These are phyloP conservation scores for Emmonsiellopsis sp. DNA, from an alignment of 2,329 filamentous ascomycete genomes.

Conservation along the genomic window DNA sequence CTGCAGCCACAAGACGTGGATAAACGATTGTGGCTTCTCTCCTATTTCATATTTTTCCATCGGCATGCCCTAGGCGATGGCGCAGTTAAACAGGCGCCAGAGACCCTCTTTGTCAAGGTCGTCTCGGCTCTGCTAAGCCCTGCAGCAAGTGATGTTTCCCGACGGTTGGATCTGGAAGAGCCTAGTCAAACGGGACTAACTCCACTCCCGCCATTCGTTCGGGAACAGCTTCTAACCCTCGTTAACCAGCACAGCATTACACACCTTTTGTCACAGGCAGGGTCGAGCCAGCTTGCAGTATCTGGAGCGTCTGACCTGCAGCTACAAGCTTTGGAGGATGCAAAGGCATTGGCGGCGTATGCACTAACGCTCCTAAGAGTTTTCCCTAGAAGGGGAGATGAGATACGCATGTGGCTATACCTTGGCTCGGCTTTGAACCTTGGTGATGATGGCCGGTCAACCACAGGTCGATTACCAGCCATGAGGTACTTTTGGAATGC, in stretches of 20 bases:
- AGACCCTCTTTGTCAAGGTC: conserved; percentile 47
- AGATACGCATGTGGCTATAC: conserved; percentile 91
- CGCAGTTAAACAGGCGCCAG: conserved; percentile 32
- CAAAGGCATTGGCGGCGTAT: conserved; percentile 73
- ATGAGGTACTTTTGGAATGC: conserved; percentile 81
- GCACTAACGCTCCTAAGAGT: conserved; percentile 76
- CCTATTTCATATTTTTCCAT: conserved; percentile 52
- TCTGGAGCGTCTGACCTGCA: conserved; percentile 15
- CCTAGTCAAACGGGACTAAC: conserved; percentile 18
- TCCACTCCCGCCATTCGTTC: conserved; percentile 47
- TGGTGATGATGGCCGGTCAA: conserved; percentile 24
- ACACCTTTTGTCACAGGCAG: conserved; percentile 44
- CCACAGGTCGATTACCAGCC: conserved; percentile 46
- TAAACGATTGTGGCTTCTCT: conserved; percentile 47
- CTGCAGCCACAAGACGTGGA: conserved; percentile 27
- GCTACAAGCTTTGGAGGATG: conserved; percentile 45
- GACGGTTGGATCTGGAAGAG: conserved; percentile 38
- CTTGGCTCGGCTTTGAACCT: conserved; percentile 53
- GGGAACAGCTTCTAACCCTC: conserved; percentile 58
- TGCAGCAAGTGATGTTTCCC: conserved; percentile 46
- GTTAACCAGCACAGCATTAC: conserved; percentile 69
- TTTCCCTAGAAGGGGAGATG: conserved; percentile 72
- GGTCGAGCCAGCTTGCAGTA: conserved; percentile 18
- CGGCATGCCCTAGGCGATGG: conserved; percentile 36
- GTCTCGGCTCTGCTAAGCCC: conserved; percentile 49